Conservation (phyloP, 2,329 filamentous ascomycete genomes). For the Trichoderma simmonsii region DNA sequence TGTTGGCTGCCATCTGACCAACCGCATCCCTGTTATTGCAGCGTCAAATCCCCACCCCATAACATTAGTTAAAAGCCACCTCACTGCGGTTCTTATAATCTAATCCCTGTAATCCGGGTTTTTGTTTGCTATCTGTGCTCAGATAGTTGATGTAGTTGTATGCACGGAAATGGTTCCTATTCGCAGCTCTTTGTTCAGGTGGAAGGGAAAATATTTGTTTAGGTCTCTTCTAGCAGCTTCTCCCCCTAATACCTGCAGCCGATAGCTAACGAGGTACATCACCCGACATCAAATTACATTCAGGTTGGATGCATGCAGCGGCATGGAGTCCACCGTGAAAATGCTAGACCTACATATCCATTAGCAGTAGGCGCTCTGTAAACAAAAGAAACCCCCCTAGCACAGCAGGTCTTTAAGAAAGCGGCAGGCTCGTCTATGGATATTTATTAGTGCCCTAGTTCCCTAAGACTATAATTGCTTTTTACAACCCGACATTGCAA, state of each 20-base stretch:
- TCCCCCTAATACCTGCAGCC: background rate
- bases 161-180: background rate
- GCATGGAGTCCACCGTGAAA: background rate
- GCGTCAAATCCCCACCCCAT: background rate
- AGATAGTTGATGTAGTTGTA: background rate
- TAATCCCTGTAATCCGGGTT: background rate
- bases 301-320: background rate
- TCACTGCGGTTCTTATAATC: background rate
- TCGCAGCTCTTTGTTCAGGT: background rate
- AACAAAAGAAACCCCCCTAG: background rate
- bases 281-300: background rate
- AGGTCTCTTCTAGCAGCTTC: background rate
- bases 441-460: background rate
- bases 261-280: background rate
- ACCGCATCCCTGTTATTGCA: background rate
- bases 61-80: conserved; percentile 6
- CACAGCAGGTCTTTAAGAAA: background rate
- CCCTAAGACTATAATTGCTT: background rate
- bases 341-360: background rate
- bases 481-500: background rate
- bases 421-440: background rate
- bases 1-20: background rate
- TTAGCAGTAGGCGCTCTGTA: background rate
- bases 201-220: background rate
- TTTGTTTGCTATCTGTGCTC: background rate